phyloP scores from a whole-genome alignment of 352 stramenopile genomes.

The Globisporangium solare region DNA sequence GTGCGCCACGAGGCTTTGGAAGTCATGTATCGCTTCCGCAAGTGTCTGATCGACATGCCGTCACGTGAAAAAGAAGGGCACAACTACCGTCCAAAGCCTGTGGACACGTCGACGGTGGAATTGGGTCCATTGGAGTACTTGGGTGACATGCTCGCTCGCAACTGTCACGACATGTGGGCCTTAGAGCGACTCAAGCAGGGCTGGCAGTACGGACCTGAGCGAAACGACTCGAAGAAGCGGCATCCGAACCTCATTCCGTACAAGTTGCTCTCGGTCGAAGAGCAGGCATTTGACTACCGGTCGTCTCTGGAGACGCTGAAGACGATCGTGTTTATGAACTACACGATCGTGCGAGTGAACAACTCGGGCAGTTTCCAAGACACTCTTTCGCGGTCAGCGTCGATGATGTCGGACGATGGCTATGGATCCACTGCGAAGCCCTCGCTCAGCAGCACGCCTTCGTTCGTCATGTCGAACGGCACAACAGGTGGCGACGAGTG shows the following conservation, averaged over 20 bases:
- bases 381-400: conserved; percentile 60
- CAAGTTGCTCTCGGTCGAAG: conserved; percentile 69
- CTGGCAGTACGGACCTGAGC: conserved; percentile 65
- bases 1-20: conserved; percentile 72
- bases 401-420: conserved; percentile 53
- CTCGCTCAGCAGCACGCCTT: conserved; percentile 22
- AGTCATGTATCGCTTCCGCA: conserved; percentile 88
- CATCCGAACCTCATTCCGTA: conserved; percentile 85
- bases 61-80: conserved; percentile 86
- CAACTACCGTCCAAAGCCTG: conserved; percentile 82
- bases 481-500: conserved; percentile 7
- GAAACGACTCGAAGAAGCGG: conserved; percentile 67
- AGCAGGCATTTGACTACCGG: conserved; percentile 81
- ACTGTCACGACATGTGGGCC: conserved; percentile 86
- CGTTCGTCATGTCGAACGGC: conserved; percentile 11
- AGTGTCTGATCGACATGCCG: conserved; percentile 86
- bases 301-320: conserved; percentile 88
- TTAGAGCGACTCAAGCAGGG: conserved; percentile 82
- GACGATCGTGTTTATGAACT: conserved; percentile 88
- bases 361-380: conserved; percentile 61
- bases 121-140: conserved; percentile 68
- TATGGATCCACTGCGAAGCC: conserved; percentile 16
- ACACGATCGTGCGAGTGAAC: conserved; percentile 56
- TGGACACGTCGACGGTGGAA: conserved; percentile 74
- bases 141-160: conserved; percentile 73